Percentiles rank a stretch among this genome's conserved stretches.
These are phyloP conservation scores for Debaryomycetaceae sp. DNA, from an alignment of 1,139 yeast genomes.

Conservation along the genomic window DNA sequence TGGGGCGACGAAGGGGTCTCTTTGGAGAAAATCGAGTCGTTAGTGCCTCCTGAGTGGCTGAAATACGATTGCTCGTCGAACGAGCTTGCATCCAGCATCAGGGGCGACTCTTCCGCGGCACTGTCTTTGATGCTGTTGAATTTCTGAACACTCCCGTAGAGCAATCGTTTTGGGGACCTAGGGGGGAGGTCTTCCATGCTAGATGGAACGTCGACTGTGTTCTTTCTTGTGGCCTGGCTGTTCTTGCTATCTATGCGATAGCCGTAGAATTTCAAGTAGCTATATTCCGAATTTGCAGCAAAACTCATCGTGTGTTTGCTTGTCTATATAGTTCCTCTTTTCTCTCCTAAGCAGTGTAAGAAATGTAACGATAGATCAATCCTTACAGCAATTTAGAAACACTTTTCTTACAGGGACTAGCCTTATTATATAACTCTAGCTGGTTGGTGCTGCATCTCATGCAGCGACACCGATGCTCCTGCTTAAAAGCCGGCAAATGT, in stretches of 20 bases:
- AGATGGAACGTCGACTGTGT: not conserved
- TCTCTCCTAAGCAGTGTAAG: not conserved
- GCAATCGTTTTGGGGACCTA: slow-evolving; percentile 4
- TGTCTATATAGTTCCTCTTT: not conserved
- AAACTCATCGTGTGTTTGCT: not conserved
- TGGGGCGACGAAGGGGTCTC: not conserved
- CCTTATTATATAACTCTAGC: not conserved
- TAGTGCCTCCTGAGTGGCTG: not conserved
- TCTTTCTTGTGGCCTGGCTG: not conserved
- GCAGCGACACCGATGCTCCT: not conserved
- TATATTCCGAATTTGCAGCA: not conserved
- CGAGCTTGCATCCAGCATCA: slow-evolving; percentile 2
- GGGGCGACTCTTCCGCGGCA: not conserved
- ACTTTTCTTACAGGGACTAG: not conserved
- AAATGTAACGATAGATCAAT: not conserved
- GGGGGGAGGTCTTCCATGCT: not conserved
- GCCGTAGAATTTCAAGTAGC: not conserved
- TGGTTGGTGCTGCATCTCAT: not conserved
- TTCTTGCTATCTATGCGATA: not conserved
- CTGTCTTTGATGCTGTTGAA: not conserved
- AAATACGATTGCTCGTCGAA: not conserved
- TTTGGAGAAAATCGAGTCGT: slow-evolving; percentile 19
- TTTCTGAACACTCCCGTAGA: not conserved
- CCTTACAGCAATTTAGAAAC: not conserved
- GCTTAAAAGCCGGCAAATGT: not conserved